phyloP scores from a whole-genome alignment of 2,329 filamentous ascomycete genomes.

The Xylariaceae sp. region DNA sequence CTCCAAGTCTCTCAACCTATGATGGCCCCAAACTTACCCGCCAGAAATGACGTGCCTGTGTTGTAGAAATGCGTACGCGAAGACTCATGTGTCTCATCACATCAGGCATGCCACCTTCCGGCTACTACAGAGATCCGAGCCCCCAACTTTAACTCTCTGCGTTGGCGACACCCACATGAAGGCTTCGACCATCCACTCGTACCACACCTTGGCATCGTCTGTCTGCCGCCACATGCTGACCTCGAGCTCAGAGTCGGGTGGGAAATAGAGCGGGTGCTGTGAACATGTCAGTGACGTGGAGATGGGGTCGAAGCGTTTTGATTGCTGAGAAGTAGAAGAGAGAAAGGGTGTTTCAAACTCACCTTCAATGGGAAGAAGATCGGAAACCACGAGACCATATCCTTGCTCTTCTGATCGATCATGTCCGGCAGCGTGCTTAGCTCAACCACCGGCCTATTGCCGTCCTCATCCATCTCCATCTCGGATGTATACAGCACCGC shows the following conservation, averaged over 20 bases:
- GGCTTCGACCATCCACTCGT: constrained; percentile 95
- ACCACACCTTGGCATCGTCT: constrained; percentile 96
- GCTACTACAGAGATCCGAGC: constrained; percentile 71
- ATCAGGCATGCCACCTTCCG: constrained; percentile 74
- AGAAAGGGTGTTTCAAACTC: constrained; percentile 43
- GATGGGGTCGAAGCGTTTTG: neutral
- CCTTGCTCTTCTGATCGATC: constrained; percentile 90
- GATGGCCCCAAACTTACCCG: neutral
- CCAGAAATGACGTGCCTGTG: neutral
- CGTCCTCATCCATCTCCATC: constrained; percentile 41
- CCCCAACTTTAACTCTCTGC: constrained; percentile 67
- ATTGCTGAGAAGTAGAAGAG: neutral
- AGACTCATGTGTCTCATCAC: constrained; percentile 46
- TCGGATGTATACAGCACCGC: constrained; percentile 78
- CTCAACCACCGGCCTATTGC: constrained; percentile 67
- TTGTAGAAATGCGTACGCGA: neutral
- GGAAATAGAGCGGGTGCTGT: constrained; percentile 85
- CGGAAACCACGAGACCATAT: constrained; percentile 99
- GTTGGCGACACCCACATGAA: constrained; percentile 69
- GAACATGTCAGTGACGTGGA: constrained; percentile 3
- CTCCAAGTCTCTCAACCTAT: neutral
- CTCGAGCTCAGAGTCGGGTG: constrained; percentile 82
- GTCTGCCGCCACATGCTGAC: constrained; percentile 97
- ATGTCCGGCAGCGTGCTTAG: constrained; percentile 91
- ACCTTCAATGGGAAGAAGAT: constrained; percentile 98